Percentiles rank a stretch among this genome's conserved stretches.
These are phyloP conservation scores for Lachnellula cervina DNA, from an alignment of 2,329 filamentous ascomycete genomes.

Conservation along the genomic window DNA sequence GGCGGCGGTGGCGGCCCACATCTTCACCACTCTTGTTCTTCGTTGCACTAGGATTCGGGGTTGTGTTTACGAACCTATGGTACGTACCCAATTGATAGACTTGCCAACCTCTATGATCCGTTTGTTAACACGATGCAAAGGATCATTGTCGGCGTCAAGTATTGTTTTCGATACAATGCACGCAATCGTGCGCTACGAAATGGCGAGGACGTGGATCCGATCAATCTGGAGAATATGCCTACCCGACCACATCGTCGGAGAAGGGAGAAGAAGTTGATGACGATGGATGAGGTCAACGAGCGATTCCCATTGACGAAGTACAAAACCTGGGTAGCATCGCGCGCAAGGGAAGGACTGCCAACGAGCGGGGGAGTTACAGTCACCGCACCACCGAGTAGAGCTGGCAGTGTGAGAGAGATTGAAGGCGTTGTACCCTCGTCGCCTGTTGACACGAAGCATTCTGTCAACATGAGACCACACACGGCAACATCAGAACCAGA, in stretches of 20 bases:
- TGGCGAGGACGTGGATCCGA: slow-evolving; percentile 79
- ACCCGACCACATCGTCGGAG: slow-evolving; percentile 73
- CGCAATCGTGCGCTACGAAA: slow-evolving; percentile 75
- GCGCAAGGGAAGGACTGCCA: slow-evolving; percentile 78
- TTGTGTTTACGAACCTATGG: slow-evolving; percentile 98
- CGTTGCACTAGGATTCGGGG: slow-evolving; percentile 91
- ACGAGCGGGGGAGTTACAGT: slow-evolving; percentile 83
- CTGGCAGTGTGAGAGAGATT: slow-evolving; percentile 67
- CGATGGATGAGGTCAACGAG: slow-evolving; percentile 97
- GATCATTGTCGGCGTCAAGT: slow-evolving; percentile 99
- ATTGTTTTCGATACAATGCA: slow-evolving; percentile 97
- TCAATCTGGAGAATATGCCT: slow-evolving; percentile 81
- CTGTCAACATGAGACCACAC: slow-evolving; percentile 26
- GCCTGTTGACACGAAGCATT: slow-evolving; percentile 32
- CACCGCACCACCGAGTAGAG: slow-evolving; percentile 65
- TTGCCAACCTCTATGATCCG: neutral
- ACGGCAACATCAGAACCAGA: slow-evolving; percentile 23
- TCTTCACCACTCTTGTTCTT: slow-evolving; percentile 84
- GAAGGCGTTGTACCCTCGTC: slow-evolving; percentile 48
- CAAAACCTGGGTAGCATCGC: slow-evolving; percentile 84
- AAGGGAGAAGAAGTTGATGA: slow-evolving; percentile 97
- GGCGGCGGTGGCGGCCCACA: slow-evolving; percentile 41
- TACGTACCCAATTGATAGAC: slow-evolving; percentile 44
- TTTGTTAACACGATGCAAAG: slow-evolving; percentile 44
- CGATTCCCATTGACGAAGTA: slow-evolving; percentile 96